A percentile compares a stretch with the other conserved stretches of the same genome.
Evolutionary conservation across 768 basidiomycete species (phyloP).

Genomic region (Vishniacozyma victoriae): DNA sequence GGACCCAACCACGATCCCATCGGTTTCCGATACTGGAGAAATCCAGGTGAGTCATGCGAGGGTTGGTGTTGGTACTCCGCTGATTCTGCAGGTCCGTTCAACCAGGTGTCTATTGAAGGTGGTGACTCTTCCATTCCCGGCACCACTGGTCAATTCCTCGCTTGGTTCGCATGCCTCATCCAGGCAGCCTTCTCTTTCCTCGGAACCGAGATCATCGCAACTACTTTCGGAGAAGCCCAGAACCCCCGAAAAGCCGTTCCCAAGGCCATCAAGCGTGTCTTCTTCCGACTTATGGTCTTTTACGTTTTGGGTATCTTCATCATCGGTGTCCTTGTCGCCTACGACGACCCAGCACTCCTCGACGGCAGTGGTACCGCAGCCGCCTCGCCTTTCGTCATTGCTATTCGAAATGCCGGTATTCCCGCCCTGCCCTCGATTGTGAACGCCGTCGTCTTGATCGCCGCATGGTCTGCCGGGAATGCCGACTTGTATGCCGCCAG

Average conservation of each 20-base stretch:
- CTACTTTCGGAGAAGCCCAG: slow-evolving; percentile 9
- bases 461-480: slow-evolving; percentile 49
- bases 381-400: slow-evolving; percentile 47
- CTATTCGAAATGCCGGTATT: slow-evolving; percentile 46
- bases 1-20: slow-evolving; percentile 41
- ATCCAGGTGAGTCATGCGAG: too few species aligned
- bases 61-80: too few species aligned
- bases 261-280: slow-evolving; percentile 44
- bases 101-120: slow-evolving; percentile 24
- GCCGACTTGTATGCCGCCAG: slow-evolving; percentile 50
- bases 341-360: slow-evolving; percentile 34
- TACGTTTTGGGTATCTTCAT: slow-evolving; percentile 39
- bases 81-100: slow-evolving; percentile 46
- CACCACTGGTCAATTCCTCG: slow-evolving; percentile 6
- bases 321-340: slow-evolving; percentile 44
- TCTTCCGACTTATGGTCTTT: slow-evolving; percentile 44
- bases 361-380: slow-evolving; percentile 31
- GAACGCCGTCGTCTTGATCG: slow-evolving; percentile 46
- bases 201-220: slow-evolving; percentile 30
- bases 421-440: slow-evolving; percentile 43
- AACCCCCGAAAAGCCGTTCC: slow-evolving; percentile 45
- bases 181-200: slow-evolving; percentile 42
- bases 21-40: slow-evolving; percentile 45
- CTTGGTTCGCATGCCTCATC: too few species aligned
- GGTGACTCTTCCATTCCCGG: slow-evolving; percentile 28